phyloP scores from a whole-genome alignment of 257 asterid species.

The Solanum neorickii region DNA sequence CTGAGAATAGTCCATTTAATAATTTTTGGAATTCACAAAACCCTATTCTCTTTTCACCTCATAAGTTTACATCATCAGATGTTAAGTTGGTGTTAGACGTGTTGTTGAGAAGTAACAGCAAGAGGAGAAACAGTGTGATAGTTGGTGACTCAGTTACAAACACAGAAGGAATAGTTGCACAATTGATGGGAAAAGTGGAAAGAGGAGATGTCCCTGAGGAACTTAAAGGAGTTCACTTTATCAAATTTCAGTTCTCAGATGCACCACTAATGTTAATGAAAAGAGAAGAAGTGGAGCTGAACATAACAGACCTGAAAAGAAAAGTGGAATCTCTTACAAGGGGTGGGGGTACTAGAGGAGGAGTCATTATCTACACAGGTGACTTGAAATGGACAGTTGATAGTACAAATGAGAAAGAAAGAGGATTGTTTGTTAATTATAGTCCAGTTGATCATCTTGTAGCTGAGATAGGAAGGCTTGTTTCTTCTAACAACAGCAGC shows the following conservation, averaged over 20 bases:
- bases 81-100: constrained; percentile 24
- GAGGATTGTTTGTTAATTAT: constrained; percentile 3
- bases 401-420: background rate
- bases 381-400: constrained; percentile 63
- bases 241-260: constrained; percentile 45
- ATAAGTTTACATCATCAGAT: constrained; percentile 17
- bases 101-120: constrained; percentile 13
- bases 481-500: constrained; percentile 7
- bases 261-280: constrained; percentile 51
- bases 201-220: constrained; percentile 49
- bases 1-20: constrained; percentile 2
- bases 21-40: constrained; percentile 22
- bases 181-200: constrained; percentile 32
- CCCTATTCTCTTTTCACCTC: constrained; percentile 29
- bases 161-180: constrained; percentile 32
- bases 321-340: constrained; percentile 40
- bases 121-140: constrained; percentile 32
- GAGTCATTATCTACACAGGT: constrained; percentile 52
- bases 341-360: constrained; percentile 3
- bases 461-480: constrained; percentile 44
- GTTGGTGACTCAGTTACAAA: constrained; percentile 31
- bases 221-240: constrained; percentile 27
- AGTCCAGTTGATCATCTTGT: constrained; percentile 50
- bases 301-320: constrained; percentile 45
- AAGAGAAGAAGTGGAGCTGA: constrained; percentile 51